Percentiles rank a stretch among this genome's conserved stretches.
These are phyloP conservation scores for Ceratobasidium sp. DNA, from an alignment of 1,284 basidiomycete genomes.

Conservation along the genomic window DNA sequence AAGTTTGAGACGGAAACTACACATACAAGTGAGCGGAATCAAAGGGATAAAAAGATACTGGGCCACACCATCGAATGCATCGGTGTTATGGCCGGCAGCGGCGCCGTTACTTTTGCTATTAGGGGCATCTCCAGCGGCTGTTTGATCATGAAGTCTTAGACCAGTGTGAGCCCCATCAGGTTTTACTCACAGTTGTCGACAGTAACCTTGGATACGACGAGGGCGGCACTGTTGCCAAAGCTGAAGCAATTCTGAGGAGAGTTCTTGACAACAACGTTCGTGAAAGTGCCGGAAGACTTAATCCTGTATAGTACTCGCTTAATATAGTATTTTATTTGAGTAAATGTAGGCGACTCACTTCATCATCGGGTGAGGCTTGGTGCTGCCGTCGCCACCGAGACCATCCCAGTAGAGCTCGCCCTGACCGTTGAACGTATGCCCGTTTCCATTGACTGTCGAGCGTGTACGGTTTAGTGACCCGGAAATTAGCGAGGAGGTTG, in stretches of 20 bases:
- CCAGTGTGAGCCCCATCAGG: neutral
- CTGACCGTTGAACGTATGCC: slow-evolving; percentile 63
- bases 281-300: slow-evolving; percentile 66
- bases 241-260: slow-evolving; percentile 60
- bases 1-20: slow-evolving; percentile 42
- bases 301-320: slow-evolving; percentile 54
- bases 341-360: slow-evolving; percentile 45
- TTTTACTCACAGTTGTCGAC: slow-evolving; percentile 58
- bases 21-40: slow-evolving; percentile 6
- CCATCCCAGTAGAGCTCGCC: slow-evolving; percentile 67
- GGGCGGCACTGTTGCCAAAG: slow-evolving; percentile 56
- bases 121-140: slow-evolving; percentile 59
- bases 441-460: slow-evolving; percentile 63
- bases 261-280: slow-evolving; percentile 63
- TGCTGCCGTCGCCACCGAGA: slow-evolving; percentile 58
- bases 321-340: no score
- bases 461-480: neutral
- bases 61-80: slow-evolving; percentile 42
- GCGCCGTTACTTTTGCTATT: slow-evolving; percentile 63
- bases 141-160: neutral
- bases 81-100: slow-evolving; percentile 61
- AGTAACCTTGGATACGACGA: slow-evolving; percentile 56
- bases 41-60: neutral
- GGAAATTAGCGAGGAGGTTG: neutral
- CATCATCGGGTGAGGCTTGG: slow-evolving; percentile 64